Percentiles rank a stretch among this genome's conserved stretches.
phyloP scores from a whole-genome alignment of 257 asterid genomes.

The Przewalskia tangutica region DNA sequence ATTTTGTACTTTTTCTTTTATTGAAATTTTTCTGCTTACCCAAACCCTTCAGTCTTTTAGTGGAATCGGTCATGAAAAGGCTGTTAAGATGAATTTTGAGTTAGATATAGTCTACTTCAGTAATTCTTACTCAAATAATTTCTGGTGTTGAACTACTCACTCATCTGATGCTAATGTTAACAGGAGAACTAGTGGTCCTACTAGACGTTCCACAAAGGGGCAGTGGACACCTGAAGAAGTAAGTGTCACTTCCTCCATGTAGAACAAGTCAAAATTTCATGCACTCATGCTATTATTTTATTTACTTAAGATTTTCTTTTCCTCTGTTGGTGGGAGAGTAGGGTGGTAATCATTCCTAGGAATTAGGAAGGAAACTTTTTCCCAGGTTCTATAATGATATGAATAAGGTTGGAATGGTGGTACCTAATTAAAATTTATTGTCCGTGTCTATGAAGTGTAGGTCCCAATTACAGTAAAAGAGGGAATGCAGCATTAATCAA shows the following conservation, averaged over 20 bases:
- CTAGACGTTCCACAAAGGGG: conserved; percentile 97
- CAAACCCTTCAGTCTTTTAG: not conserved
- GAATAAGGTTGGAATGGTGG: not conserved
- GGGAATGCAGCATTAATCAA: not conserved
- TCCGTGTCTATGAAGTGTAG: not conserved
- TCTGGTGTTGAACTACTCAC: not conserved
- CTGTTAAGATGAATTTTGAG: not conserved
- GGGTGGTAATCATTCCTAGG: not conserved
- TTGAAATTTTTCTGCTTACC: not conserved
- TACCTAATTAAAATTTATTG: not conserved
- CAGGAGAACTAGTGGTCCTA: conserved; percentile 95
- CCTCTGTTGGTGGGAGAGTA: not conserved
- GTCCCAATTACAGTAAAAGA: not conserved
- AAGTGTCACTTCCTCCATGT: conserved; percentile 5
- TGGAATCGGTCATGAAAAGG: not conserved
- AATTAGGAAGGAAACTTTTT: not conserved
- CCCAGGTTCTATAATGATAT: not conserved
- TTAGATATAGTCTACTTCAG: not conserved
- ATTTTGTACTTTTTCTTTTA: too few relatives aligned
- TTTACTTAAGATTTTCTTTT: not conserved
- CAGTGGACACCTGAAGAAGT: conserved; percentile 99
- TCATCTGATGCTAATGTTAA: conserved; percentile 8
- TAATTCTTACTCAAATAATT: not conserved
- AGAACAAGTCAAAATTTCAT: not conserved
- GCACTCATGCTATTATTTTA: not conserved